These are phyloP conservation scores for Starmerella etchellsii DNA, from an alignment of 805 yeast species.

Conservation along the genomic window DNA sequence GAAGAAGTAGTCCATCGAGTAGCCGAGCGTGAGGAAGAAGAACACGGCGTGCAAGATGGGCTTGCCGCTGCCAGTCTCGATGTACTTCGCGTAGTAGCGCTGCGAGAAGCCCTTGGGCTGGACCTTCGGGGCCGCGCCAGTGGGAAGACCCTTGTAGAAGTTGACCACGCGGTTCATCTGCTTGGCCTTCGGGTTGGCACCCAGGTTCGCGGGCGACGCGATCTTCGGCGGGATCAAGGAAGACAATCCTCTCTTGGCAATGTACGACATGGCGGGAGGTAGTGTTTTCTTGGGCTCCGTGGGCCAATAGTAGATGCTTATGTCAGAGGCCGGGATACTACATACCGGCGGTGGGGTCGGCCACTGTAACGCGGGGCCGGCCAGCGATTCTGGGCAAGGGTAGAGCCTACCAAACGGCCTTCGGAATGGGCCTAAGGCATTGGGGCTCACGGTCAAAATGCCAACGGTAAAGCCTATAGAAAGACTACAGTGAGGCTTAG, in stretches of 20 bases:
- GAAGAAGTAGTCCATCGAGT: slow-evolving; percentile 86
- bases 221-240: slow-evolving; percentile 98
- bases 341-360: too few relatives aligned
- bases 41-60: slow-evolving; percentile 52
- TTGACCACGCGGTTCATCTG: slow-evolving; percentile 90
- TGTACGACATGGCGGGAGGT: slow-evolving; percentile 61
- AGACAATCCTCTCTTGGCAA: slow-evolving; percentile 84
- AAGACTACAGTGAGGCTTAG: too few relatives aligned
- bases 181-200: slow-evolving; percentile 92
- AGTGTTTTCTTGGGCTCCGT: too few relatives aligned
- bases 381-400: too few relatives aligned
- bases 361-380: too few relatives aligned
- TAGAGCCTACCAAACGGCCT: too few relatives aligned
- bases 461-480: too few relatives aligned
- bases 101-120: slow-evolving; percentile 35
- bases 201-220: slow-evolving; percentile 89
- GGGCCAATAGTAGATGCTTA: too few relatives aligned
- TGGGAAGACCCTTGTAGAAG: slow-evolving; percentile 92
- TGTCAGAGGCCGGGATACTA: too few relatives aligned
- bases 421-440: too few relatives aligned
- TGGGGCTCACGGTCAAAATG: too few relatives aligned
- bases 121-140: slow-evolving; percentile 72
- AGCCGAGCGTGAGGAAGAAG: slow-evolving; percentile 61
- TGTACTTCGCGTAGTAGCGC: slow-evolving; percentile 68
- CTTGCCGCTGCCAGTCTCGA: slow-evolving; percentile 25